phyloP scores from a whole-genome alignment of 75 land plant genomes.

The Adiantum capillusveneris region DNA sequence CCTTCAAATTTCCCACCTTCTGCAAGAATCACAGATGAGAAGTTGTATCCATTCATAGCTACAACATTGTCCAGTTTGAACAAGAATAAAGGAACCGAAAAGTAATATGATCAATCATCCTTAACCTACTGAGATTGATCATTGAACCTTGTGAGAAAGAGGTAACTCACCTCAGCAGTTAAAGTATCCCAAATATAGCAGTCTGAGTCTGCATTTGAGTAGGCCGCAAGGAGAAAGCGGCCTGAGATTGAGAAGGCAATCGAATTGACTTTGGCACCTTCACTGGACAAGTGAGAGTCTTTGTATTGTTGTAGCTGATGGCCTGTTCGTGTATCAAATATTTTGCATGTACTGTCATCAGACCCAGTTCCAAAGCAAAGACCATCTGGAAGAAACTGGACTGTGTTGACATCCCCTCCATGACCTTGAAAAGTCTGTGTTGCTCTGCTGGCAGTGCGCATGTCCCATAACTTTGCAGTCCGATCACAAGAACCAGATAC shows the following conservation, averaged over 20 bases:
- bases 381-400: slow-evolving; percentile 94
- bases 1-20: slow-evolving; percentile 75
- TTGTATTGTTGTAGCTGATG: slow-evolving; percentile 73
- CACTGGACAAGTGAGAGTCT: slow-evolving; percentile 17
- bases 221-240: slow-evolving; percentile 88
- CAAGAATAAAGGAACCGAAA: background rate
- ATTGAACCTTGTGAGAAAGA: background rate
- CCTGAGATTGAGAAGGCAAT: slow-evolving; percentile 95
- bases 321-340: slow-evolving; percentile 94
- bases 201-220: slow-evolving; percentile 74
- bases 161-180: slow-evolving; percentile 49
- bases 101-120: background rate
- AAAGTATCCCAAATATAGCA: slow-evolving; percentile 93
- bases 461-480: slow-evolving; percentile 93
- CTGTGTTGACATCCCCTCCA: slow-evolving; percentile 80
- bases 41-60: background rate
- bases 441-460: slow-evolving; percentile 68
- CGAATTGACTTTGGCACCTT: slow-evolving; percentile 52
- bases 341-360: slow-evolving; percentile 83
- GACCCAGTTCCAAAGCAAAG: slow-evolving; percentile 89
- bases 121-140: background rate
- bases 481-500: slow-evolving; percentile 96
- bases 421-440: slow-evolving; percentile 85
- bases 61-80: background rate
- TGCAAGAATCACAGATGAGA: slow-evolving; percentile 12